phyloP scores from a whole-genome alignment of 2,329 filamentous ascomycete genomes.

The Chaetomiaceae sp. region DNA sequence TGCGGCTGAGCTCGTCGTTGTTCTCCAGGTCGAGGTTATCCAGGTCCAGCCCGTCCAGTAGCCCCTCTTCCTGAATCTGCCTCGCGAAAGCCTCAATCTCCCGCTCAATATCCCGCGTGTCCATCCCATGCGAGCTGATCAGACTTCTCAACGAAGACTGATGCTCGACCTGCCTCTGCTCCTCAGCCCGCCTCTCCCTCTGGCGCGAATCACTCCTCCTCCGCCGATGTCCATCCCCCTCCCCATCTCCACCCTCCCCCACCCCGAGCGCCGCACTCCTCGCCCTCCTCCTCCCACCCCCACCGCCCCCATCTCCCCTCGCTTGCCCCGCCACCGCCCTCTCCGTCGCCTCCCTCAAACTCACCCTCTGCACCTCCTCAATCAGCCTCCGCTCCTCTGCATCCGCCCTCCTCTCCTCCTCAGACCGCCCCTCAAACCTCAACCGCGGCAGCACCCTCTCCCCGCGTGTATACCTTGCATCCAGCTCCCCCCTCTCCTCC shows the following conservation, averaged over 20 bases:
- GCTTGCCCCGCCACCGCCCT: constrained; percentile 30
- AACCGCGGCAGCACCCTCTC: constrained; percentile 70
- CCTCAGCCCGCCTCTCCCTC: constrained; percentile 29
- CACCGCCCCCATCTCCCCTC: constrained; percentile 30
- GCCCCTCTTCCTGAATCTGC: constrained; percentile 62
- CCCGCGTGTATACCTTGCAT: constrained; percentile 69
- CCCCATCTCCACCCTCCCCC: constrained; percentile 24
- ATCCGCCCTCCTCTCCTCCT: constrained; percentile 63
- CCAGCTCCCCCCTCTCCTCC: constrained; percentile 71
- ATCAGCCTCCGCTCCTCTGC: constrained; percentile 65
- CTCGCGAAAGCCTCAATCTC: constrained; percentile 87
- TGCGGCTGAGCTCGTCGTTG: constrained; percentile 84
- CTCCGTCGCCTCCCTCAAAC: constrained; percentile 61
- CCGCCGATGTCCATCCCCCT: constrained; percentile 32
- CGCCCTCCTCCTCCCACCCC: constrained; percentile 25
- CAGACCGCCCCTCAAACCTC: constrained; percentile 43
- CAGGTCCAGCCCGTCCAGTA: constrained; percentile 81
- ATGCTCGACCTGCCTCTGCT: constrained; percentile 65
- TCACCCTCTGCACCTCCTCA: constrained; percentile 66
- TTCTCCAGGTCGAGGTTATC: constrained; percentile 78
- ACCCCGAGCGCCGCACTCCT: constrained; percentile 31
- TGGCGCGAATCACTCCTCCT: constrained; percentile 41
- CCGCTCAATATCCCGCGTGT: constrained; percentile 71
- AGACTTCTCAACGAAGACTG: constrained; percentile 83
- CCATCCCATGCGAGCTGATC: constrained; percentile 71